These are phyloP conservation scores for Deinandra increscens DNA, from an alignment of 129 eudicot species.

Conservation along the genomic window DNA sequence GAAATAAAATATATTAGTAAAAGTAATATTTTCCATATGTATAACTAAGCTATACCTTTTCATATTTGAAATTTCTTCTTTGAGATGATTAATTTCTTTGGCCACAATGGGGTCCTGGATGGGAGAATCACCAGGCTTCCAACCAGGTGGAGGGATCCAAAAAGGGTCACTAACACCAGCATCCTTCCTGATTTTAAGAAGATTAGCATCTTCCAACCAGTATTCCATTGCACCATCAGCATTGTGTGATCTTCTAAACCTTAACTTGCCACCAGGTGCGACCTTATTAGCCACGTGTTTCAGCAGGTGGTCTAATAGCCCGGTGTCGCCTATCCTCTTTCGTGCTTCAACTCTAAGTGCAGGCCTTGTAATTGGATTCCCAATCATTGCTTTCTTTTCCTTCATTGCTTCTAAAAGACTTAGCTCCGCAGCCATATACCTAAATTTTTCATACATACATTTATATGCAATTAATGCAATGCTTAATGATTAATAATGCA, in stretches of 20 bases:
- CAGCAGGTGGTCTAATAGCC: conserved; percentile 86
- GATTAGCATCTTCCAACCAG: conserved; percentile 91
- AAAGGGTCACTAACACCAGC: conserved; percentile 89
- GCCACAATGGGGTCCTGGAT: conserved; percentile 79
- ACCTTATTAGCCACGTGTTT: conserved; percentile 92
- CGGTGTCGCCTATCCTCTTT: conserved; percentile 92
- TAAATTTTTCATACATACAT: conserved; percentile 1
- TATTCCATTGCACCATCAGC: conserved; percentile 95
- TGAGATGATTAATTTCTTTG: conserved; percentile 55
- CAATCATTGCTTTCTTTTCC: conserved; percentile 61
- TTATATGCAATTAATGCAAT: not conserved
- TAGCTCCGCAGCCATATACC: conserved; percentile 79
- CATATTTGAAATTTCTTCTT: conserved; percentile 38
- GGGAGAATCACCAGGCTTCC: conserved; percentile 84
- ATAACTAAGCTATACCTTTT: conserved; percentile 36
- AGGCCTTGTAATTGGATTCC: conserved; percentile 77
- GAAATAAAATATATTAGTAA: not conserved
- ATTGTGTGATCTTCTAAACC: conserved; percentile 86
- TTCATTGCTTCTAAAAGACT: conserved; percentile 84
- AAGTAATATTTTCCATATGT: not conserved
- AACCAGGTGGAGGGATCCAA: conserved; percentile 98
- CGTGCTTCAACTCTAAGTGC: conserved; percentile 83
- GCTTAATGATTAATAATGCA: conserved; percentile 1
- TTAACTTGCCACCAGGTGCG: conserved; percentile 81
- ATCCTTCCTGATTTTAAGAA: conserved; percentile 60